These are phyloP conservation scores for Cladosporium cucumerinum DNA, from an alignment of 2,329 filamentous ascomycete genomes.

Conservation along the genomic window DNA sequence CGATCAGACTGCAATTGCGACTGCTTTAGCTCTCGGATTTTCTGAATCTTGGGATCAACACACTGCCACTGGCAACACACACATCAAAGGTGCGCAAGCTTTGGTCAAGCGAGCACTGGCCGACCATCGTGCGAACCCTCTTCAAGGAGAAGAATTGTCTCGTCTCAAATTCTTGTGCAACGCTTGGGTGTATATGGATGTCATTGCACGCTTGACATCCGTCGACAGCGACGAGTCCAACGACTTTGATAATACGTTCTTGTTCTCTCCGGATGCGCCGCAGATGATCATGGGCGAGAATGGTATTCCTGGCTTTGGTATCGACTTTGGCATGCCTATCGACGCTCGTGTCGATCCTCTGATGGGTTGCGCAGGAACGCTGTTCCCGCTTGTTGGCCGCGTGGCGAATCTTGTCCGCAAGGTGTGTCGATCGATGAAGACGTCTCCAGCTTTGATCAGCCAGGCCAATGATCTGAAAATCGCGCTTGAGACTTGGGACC, in stretches of 20 bases:
- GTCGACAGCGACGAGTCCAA: constrained; percentile 55
- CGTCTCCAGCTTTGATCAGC: constrained; percentile 59
- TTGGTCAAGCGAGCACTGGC: constrained; percentile 59
- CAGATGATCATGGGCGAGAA: constrained; percentile 26
- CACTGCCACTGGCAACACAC: constrained; percentile 65
- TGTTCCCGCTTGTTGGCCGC: constrained; percentile 66
- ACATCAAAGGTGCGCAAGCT: constrained; percentile 64
- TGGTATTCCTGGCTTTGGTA: constrained; percentile 32
- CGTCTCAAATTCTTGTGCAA: constrained; percentile 66
- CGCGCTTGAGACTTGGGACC: constrained; percentile 59
- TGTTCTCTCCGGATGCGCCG: constrained; percentile 40
- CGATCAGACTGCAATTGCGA: constrained; percentile 63
- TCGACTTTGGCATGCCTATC: constrained; percentile 36
- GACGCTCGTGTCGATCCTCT: constrained; percentile 64
- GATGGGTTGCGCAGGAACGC: constrained; percentile 65
- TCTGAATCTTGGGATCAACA: constrained; percentile 70
- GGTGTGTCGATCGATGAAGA: constrained; percentile 54
- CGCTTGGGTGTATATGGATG: constrained; percentile 71
- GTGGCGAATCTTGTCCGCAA: constrained; percentile 64
- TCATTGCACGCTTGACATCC: constrained; percentile 65
- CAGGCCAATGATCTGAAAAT: constrained; percentile 61
- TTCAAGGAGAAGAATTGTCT: constrained; percentile 47
- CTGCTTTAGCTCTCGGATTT: constrained; percentile 66
- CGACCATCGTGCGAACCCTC: constrained; percentile 42
- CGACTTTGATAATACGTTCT: constrained; percentile 49